phyloP scores from a whole-genome alignment of 1,139 yeast species.

The Diutina scorzettiae region DNA sequence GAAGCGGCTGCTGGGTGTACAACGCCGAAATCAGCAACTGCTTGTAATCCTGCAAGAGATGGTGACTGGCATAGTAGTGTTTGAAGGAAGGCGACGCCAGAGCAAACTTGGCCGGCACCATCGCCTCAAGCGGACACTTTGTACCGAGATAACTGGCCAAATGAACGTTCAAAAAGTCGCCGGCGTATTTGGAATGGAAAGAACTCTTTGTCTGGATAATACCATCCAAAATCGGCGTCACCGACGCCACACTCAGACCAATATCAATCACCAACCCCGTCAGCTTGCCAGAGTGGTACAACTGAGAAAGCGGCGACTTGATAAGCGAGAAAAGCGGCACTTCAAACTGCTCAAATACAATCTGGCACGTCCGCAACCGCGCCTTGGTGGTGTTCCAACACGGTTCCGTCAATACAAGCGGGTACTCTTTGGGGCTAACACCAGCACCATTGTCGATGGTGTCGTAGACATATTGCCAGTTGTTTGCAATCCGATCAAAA shows the following conservation, averaged over 20 bases:
- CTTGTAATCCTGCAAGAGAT: conserved; percentile 38
- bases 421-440: conserved; percentile 40
- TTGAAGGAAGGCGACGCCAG: conserved; percentile 31
- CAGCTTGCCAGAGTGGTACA: conserved; percentile 56
- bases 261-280: conserved; percentile 60
- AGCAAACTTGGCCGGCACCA: conserved; percentile 15
- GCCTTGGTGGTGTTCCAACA: conserved; percentile 48
- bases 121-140: conserved; percentile 8
- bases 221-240: conserved; percentile 67
- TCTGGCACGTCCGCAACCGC: conserved; percentile 38
- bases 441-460: conserved; percentile 32
- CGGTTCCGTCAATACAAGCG: conserved; percentile 56
- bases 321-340: conserved; percentile 59
- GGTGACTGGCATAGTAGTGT: conserved; percentile 30
- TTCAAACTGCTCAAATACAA: conserved; percentile 52
- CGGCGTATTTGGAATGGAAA: conserved; percentile 52
- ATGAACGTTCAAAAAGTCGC: conserved; percentile 55
- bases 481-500: conserved; percentile 46
- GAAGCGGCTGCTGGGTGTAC: conserved; percentile 12
- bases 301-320: conserved; percentile 59
- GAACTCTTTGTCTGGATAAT: conserved; percentile 49
- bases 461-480: conserved; percentile 48
- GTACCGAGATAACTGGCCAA: conserved; percentile 19
- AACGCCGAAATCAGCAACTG: conserved; percentile 22
- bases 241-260: conserved; percentile 48